Evolutionary conservation across 306 rosid genomes (phyloP), one percentile per base, ranked within the genome.

Genomic region (Cajanus cajan): DNA sequence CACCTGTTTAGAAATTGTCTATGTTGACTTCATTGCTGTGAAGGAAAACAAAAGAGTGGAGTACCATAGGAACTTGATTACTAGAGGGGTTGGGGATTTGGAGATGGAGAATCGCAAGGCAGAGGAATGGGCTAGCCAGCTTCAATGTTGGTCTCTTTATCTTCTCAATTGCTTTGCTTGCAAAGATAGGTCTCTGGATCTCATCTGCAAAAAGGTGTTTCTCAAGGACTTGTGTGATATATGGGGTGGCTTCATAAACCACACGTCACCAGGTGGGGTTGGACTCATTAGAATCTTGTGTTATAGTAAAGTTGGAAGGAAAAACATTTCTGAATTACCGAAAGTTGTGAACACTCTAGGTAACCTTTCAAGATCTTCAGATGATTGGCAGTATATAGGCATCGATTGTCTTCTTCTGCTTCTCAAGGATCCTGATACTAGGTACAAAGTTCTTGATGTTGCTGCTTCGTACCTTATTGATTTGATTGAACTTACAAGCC

Each of bases 381-480:
- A 93, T 85, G 92, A 93, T 74, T 93, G 98, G 97, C 98, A 93
- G 40, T 90, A 93, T 31, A 85, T 90, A 82, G 97, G 93, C 12
- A 88, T 93, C 2, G 90, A 93, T 37, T 93, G 97, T 79, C 97
- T 93, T 54, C 54, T 93, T 21, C 65, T 87, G 22, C 96, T 93
- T 62, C 94, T 93, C 83, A 89, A 88, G 76, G 95, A 93, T 68
- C 43, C 68, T 7, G 85, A 76, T 33, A 90, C 95, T 4, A 84
- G 98, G 86, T 85, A 86, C 88, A 83, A 86, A 19, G 90, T 91
- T 79, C 14, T 91, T 74, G 86, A 66, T 52, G 16, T 76, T 73
- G 86, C 88, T 2, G 55, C 79, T 41, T 73, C 64, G 1, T 86
- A 77, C 80, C 90, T 91, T 10, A 25, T 79, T 74, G 96, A 91